A percentile compares a stretch with the other conserved stretches of the same genome.
These are phyloP conservation scores for Chlamydomonas sp. DNA, from an alignment of 139 green algal genomes.

Conservation along the genomic window DNA sequence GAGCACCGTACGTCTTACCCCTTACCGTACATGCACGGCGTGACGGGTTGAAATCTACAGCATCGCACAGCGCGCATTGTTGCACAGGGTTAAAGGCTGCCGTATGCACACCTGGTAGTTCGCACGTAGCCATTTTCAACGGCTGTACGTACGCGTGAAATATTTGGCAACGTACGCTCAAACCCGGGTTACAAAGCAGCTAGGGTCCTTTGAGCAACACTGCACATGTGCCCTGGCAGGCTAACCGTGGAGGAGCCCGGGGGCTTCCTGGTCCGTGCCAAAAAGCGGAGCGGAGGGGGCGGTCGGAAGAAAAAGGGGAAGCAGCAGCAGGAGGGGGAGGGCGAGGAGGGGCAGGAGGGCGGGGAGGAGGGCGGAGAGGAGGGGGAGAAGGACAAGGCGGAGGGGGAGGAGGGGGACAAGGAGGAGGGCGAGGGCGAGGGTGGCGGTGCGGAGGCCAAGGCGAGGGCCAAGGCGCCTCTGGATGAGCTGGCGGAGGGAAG, in stretches of 20 bases:
- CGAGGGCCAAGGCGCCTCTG: conserved; percentile 5
- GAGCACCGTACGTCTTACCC: neutral
- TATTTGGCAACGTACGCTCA: neutral
- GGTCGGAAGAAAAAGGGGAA: neutral
- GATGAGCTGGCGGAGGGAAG: conserved; percentile 32
- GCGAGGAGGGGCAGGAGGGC: neutral
- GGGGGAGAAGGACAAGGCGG: conserved; percentile 13
- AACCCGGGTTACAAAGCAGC: neutral
- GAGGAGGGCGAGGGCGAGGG: conserved; percentile 20
- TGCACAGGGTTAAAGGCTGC: too few species aligned
- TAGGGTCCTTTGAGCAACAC: conserved; percentile 1
- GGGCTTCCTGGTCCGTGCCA: conserved; percentile 47
- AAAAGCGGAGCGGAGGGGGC: conserved; percentile 17
- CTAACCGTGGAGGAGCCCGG: conserved; percentile 43
- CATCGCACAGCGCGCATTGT: too few species aligned
- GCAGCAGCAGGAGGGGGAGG: conserved; percentile 6
- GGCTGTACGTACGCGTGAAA: too few species aligned
- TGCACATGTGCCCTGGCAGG: neutral
- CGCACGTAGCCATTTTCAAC: too few species aligned
- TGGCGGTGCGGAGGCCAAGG: conserved; percentile 3
- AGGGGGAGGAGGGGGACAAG: conserved; percentile 18
- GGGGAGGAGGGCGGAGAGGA: neutral
- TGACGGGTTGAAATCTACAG: too few species aligned
- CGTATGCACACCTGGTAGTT: too few species aligned
- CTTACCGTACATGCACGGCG: too few species aligned